A percentile compares a stretch with the other conserved stretches of the same genome.
phyloP scores from a whole-genome alignment of 768 basidiomycete species.

The Macrolepiota dolichaula region DNA sequence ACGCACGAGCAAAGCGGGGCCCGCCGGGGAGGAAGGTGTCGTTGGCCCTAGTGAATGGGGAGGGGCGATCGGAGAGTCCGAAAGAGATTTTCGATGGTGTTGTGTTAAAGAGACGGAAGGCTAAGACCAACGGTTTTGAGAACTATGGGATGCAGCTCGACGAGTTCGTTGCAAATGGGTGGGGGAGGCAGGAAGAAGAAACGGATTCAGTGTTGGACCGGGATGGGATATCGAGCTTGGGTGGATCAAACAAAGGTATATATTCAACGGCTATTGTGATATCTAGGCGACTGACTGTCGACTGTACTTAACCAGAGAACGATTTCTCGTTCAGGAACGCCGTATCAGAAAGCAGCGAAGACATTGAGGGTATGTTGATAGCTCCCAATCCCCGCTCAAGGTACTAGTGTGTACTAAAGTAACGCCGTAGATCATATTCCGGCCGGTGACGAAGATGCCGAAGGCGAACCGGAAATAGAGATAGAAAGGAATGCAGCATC shows the following conservation, averaged over 20 bases:
- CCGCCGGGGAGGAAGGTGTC: not conserved
- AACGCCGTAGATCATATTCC: not conserved
- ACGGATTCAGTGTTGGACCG: not conserved
- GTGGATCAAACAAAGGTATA: conserved; percentile 9
- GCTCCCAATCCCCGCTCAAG: not conserved
- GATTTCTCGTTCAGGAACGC: conserved; percentile 9
- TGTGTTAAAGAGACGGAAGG: not conserved
- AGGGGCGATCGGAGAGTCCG: not conserved
- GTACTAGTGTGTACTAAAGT: not conserved
- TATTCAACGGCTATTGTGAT: not conserved
- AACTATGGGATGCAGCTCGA: not conserved
- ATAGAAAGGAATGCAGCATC: not conserved
- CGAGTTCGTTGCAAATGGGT: conserved; percentile 10
- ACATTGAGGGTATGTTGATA: not conserved
- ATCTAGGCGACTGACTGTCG: not conserved
- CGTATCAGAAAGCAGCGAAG: conserved; percentile 8
- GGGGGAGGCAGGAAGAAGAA: not conserved
- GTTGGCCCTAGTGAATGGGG: not conserved
- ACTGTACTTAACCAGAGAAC: not conserved
- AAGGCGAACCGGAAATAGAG: conserved; percentile 6
- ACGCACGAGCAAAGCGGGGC: not conserved
- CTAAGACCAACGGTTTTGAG: not conserved
- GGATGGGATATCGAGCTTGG: conserved; percentile 6
- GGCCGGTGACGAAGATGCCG: conserved; percentile 8
- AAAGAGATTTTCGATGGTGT: conserved; percentile 11